Evolutionary conservation across 805 yeast genomes (phyloP).

Genomic region (Zygoascus biomembranicola): DNA sequence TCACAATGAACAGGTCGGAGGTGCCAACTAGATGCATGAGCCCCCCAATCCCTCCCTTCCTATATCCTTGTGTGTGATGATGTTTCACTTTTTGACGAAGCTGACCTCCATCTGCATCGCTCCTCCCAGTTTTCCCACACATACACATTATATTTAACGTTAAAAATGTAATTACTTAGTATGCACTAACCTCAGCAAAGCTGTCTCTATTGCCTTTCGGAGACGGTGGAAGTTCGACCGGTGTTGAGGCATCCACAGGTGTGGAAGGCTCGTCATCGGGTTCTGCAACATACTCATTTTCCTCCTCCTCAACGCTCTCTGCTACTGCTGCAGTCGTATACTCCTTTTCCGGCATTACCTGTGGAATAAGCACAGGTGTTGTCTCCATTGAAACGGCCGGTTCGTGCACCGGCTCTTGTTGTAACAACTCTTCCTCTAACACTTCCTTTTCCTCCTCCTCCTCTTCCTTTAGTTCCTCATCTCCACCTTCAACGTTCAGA

Average conservation of each 20-base stretch:
- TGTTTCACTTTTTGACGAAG: too few relatives aligned
- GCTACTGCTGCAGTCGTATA: neutral
- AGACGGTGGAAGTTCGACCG: neutral
- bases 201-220: constrained; percentile 14
- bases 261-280: neutral
- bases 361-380: neutral
- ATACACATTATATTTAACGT: neutral
- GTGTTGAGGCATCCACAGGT: neutral
- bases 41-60: neutral
- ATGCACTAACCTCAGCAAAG: constrained; percentile 21
- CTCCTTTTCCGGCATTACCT: neutral
- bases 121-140: neutral
- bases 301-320: neutral
- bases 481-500: neutral
- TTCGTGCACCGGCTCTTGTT: neutral
- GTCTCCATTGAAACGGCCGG: neutral
- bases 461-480: neutral
- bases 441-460: neutral
- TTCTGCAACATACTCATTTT: neutral
- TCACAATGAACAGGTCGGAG: constrained; percentile 75
- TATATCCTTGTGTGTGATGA: neutral
- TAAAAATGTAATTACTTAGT: constrained; percentile 6
- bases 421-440: neutral
- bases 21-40: neutral
- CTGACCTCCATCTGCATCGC: neutral